Percentiles rank a stretch among this genome's conserved stretches.
These are phyloP conservation scores for Diaporthe sp. DNA, from an alignment of 2,329 filamentous ascomycete genomes.

Conservation along the genomic window DNA sequence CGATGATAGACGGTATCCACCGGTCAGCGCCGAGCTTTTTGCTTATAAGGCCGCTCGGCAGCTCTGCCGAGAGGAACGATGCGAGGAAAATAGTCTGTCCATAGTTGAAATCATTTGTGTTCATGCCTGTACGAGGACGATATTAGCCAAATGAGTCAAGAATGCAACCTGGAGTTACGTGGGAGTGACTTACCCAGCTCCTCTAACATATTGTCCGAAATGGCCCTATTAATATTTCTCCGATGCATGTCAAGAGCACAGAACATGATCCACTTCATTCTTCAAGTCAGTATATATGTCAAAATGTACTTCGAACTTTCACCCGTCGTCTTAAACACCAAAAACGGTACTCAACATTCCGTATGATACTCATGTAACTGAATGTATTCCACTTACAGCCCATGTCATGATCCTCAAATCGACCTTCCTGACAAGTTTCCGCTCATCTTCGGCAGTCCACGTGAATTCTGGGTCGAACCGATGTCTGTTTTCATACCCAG, in stretches of 20 bases:
- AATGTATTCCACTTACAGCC: constrained; percentile 30
- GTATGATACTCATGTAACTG: neutral
- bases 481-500: constrained; percentile 71
- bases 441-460: constrained; percentile 67
- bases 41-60: constrained; percentile 63
- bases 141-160: neutral
- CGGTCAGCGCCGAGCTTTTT: constrained; percentile 64
- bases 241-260: constrained; percentile 44
- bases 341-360: neutral
- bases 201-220: constrained; percentile 52
- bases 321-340: neutral
- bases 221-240: constrained; percentile 48
- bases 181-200: constrained; percentile 46
- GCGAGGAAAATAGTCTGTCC: constrained; percentile 61
- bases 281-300: neutral
- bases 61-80: constrained; percentile 61
- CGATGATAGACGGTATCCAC: constrained; percentile 60
- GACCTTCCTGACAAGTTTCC: constrained; percentile 64
- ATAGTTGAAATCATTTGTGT: constrained; percentile 56
- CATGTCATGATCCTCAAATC: constrained; percentile 51
- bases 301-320: neutral
- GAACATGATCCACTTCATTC: constrained; percentile 44
- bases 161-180: neutral
- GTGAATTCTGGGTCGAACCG: constrained; percentile 69
- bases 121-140: constrained; percentile 43